Percentiles rank a stretch among this genome's conserved stretches.
These are phyloP conservation scores for Buxus sempervirens DNA, from an alignment of 164 flowering plant genomes.

Conservation along the genomic window DNA sequence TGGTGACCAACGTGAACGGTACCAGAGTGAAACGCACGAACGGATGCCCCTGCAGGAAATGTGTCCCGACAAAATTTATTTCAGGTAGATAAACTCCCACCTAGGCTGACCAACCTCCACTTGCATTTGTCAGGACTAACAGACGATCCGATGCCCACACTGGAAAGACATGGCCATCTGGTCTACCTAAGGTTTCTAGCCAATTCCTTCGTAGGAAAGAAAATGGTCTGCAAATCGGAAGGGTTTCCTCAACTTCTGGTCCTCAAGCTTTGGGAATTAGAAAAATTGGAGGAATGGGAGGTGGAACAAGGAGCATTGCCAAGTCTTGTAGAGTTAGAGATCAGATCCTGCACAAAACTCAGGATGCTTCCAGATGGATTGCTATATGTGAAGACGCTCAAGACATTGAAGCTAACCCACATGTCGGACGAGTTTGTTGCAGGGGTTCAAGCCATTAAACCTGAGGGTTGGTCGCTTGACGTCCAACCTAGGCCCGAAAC, in stretches of 20 bases:
- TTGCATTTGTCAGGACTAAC: conserved; percentile 4
- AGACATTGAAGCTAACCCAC: conserved; percentile 7
- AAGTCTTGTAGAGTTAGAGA: conserved; percentile 10
- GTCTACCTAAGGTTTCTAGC: conserved; percentile 4
- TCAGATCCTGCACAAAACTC: conserved; percentile 9
- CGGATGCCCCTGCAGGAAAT: too few species aligned
- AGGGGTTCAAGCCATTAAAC: neutral
- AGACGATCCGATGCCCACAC: conserved; percentile 14
- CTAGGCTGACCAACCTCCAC: conserved; percentile 3
- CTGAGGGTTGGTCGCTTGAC: too few species aligned
- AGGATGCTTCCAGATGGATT: neutral
- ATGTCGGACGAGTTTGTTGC: conserved; percentile 7
- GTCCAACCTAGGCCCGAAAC: too few species aligned
- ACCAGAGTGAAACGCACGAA: too few species aligned
- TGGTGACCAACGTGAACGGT: too few species aligned
- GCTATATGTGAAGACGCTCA: neutral
- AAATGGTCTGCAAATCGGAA: conserved; percentile 5
- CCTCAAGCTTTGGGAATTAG: conserved; percentile 13
- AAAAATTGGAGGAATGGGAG: conserved; percentile 6
- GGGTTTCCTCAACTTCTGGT: conserved; percentile 12
- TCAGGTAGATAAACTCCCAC: neutral
- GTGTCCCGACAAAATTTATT: neutral
- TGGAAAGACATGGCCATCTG: conserved; percentile 14
- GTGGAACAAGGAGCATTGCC: conserved; percentile 13
- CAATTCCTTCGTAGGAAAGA: conserved; percentile 6